Evolutionary conservation across 2,329 filamentous ascomycete genomes (phyloP), one percentile per base, ranked within the genome.

Genomic region (Claviceps paspali): DNA sequence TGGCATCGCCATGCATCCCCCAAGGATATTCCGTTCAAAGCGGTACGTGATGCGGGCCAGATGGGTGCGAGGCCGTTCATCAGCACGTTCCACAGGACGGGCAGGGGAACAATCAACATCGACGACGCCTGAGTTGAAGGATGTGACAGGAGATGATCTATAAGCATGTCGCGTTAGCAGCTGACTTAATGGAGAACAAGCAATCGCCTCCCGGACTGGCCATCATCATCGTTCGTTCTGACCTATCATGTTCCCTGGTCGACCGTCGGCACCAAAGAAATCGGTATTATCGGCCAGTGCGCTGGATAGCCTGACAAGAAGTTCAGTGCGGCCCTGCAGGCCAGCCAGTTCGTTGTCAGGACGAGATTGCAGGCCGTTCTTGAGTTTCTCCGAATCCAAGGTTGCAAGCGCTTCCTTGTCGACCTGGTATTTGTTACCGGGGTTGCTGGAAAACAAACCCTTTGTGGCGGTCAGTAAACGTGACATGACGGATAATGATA

Each of bases 241-340:
- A 91, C 85, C 85, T 43, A 96, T 76, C 77, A 98, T 86, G 55
- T 94, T 92, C 47, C 91, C 91, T 9, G 91, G 91, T 40, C 91
- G 72, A 36, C 79, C 82, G 52, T 87, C 77, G 2, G 72, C 68
- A 18, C 88, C 88, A 57, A 95, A 98, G 48, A 85, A 80, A 35
- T 91, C 80, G 41, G 75, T 68, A 52, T 88, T 86, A 44, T 79
- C 71, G 3, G 67, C 63, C 38, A 98, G 62, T 5, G 88, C 87
- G 44, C 78, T 69, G 10, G 76, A 76, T 1, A 98, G 68, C 35
- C 80, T 70, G 29, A 83, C 68, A 29, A 98, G 64, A 32, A 98
- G 69, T 14, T 79, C 78, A 4, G 86, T 79, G 40, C 91, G 76
- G 32, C 88, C 88, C 53, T 93, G 79, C 2, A 96, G 62, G 3